Evolutionary conservation across 164 flowering plant species (phyloP).

Genomic region (Hamamelis virginiana): DNA sequence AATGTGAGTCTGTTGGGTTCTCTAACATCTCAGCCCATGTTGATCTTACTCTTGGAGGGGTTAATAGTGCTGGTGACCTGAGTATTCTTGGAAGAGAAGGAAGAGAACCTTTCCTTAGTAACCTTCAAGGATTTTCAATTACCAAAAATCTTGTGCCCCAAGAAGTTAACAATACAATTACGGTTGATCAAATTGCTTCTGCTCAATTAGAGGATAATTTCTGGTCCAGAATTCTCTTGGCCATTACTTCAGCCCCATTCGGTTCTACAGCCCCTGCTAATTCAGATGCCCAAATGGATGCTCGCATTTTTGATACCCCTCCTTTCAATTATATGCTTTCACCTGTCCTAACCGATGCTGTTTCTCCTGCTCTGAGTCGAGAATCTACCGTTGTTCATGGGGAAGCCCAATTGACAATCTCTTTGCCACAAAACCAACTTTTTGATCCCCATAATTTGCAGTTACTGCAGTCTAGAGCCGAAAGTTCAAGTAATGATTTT

Average conservation of each 20-base stretch:
- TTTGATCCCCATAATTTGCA: constrained; percentile 23
- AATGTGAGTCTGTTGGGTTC: constrained; percentile 13
- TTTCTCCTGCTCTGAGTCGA: constrained; percentile 38
- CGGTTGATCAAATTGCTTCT: constrained; percentile 22
- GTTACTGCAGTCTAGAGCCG: constrained; percentile 36
- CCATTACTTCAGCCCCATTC: constrained; percentile 1
- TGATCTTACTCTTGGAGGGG: constrained; percentile 53
- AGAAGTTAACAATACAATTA: constrained; percentile 19
- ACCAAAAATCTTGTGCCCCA: constrained; percentile 8
- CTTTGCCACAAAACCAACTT: constrained; percentile 24
- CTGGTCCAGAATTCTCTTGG: constrained; percentile 31
- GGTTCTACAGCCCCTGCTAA: constrained; percentile 10
- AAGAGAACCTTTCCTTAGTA: constrained; percentile 42
- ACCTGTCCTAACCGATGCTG: constrained; percentile 46
- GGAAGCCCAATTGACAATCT: constrained; percentile 12
- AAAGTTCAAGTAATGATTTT: constrained; percentile 30
- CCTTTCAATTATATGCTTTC: constrained; percentile 16
- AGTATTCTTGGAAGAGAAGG: constrained; percentile 38
- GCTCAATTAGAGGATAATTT: constrained; percentile 27
- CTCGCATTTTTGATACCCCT: constrained; percentile 16
- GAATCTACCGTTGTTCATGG: constrained; percentile 25
- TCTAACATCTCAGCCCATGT: constrained; percentile 20
- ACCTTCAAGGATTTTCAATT: constrained; percentile 13
- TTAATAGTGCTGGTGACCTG: constrained; percentile 30
- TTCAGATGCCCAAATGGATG: constrained; percentile 16